Evolutionary conservation across 225 moss, liverwort and hornwort species (phyloP).

Genomic region (Anthoceros angustus): DNA sequence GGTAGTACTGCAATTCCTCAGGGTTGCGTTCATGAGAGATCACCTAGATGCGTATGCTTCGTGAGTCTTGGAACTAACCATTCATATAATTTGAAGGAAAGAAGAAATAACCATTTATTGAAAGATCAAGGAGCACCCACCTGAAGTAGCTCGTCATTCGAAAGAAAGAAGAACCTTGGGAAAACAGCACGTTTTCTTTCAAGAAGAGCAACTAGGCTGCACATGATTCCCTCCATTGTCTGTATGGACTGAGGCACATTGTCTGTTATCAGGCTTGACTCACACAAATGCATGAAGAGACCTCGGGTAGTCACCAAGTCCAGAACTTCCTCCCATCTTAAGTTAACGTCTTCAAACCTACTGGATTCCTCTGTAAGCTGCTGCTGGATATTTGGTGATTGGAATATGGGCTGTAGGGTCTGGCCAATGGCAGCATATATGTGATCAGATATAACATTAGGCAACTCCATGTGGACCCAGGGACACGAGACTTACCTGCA

Average conservation of each 20-base stretch:
- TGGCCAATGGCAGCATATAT: constrained; percentile 2
- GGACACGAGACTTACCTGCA: constrained; percentile 14
- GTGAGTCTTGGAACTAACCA: neutral
- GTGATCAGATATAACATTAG: neutral
- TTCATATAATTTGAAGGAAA: neutral
- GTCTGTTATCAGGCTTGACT: constrained; percentile 23
- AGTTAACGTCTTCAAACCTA: constrained; percentile 19
- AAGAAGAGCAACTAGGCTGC: constrained; percentile 26
- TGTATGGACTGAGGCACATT: constrained; percentile 22
- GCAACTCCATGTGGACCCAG: neutral
- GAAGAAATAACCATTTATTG: neutral
- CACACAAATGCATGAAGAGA: constrained; percentile 28
- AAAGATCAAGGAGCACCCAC: constrained; percentile 4
- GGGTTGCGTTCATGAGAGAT: constrained; percentile 30
- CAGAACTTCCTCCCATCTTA: constrained; percentile 24
- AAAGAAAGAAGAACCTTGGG: constrained; percentile 34
- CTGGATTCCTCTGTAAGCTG: constrained; percentile 27
- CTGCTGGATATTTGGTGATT: constrained; percentile 21
- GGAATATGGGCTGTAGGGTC: constrained; percentile 34
- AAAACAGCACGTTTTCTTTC: constrained; percentile 29
- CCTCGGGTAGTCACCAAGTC: constrained; percentile 18
- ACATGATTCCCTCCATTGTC: constrained; percentile 31
- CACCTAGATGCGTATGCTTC: constrained; percentile 13
- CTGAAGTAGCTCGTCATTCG: constrained; percentile 41
- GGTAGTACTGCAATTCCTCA: constrained; percentile 28